These are phyloP conservation scores for Styphnolobium japonicum DNA, from an alignment of 306 rosid genomes.

Conservation along the genomic window DNA sequence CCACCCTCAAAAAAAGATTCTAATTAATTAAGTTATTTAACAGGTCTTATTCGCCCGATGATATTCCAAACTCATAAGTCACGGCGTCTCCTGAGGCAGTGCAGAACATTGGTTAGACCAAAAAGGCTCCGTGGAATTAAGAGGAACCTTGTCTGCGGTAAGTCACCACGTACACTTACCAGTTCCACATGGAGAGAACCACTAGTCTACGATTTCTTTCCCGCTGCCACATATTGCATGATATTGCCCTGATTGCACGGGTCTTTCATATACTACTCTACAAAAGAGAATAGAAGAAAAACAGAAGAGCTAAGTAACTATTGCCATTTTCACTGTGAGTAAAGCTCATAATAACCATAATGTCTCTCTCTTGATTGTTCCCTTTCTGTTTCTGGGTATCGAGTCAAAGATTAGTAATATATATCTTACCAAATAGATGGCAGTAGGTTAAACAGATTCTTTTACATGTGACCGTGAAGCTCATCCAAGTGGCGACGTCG, in stretches of 20 bases:
- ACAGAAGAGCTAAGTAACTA: background rate
- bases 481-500: slow-evolving; percentile 17
- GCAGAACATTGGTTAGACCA: slow-evolving; percentile 1
- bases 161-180: background rate
- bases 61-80: no score
- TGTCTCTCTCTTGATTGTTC: background rate
- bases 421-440: slow-evolving; percentile 24
- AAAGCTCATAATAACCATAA: background rate
- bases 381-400: background rate
- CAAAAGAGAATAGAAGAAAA: background rate
- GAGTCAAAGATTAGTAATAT: slow-evolving; percentile 13
- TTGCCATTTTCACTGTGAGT: background rate
- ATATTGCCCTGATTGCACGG: background rate
- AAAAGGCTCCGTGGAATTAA: slow-evolving; percentile 5
- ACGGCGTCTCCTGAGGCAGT: no score
- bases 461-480: slow-evolving; percentile 13
- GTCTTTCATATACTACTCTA: background rate
- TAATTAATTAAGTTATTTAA: background rate
- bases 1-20: no score
- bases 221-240: background rate
- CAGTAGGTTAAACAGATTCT: slow-evolving; percentile 25
- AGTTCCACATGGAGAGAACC: slow-evolving; percentile 12
- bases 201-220: background rate
- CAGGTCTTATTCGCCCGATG: background rate
- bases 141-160: slow-evolving; percentile 23